A percentile compares a stretch with the other conserved stretches of the same genome.
Evolutionary conservation across 371 early-diverging fungal genomes (phyloP).

Genomic region (Rhizomucor miehei): DNA sequence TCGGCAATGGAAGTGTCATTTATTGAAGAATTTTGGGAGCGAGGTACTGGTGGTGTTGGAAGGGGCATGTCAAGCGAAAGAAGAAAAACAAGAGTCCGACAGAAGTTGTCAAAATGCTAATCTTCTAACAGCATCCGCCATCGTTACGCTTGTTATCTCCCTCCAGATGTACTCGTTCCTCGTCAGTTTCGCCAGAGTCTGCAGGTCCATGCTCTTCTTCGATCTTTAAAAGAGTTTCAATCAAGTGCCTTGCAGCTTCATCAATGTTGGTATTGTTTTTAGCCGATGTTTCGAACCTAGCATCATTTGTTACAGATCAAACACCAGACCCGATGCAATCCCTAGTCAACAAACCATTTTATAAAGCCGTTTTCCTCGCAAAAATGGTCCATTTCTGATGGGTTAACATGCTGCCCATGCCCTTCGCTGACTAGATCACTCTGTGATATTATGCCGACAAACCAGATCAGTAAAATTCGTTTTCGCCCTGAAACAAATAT

Average conservation of each 20-base stretch:
- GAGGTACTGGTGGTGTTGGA: no score
- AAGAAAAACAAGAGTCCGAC: background rate
- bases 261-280: constrained; percentile 67
- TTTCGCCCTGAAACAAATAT: no score
- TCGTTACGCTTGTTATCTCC: constrained; percentile 3
- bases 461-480: no score
- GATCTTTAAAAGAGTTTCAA: constrained; percentile 33
- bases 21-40: no score
- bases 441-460: constrained; percentile 7
- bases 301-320: constrained; percentile 2
- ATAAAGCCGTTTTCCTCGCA: constrained; percentile 58
- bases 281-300: constrained; percentile 66
- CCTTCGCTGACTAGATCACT: constrained; percentile 43
- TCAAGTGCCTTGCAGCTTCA: constrained; percentile 56
- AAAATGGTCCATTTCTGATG: constrained; percentile 49
- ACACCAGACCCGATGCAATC: background rate
- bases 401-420: constrained; percentile 42
- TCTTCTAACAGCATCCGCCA: constrained; percentile 12
- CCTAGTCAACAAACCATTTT: constrained; percentile 37
- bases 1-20: no score
- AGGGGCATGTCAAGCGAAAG: no score
- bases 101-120: background rate
- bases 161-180: constrained; percentile 14
- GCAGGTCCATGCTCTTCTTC: constrained; percentile 39
- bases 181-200: constrained; percentile 20